phyloP scores from a whole-genome alignment of 2,329 filamentous ascomycete genomes.

The Penicillium concentricum region DNA sequence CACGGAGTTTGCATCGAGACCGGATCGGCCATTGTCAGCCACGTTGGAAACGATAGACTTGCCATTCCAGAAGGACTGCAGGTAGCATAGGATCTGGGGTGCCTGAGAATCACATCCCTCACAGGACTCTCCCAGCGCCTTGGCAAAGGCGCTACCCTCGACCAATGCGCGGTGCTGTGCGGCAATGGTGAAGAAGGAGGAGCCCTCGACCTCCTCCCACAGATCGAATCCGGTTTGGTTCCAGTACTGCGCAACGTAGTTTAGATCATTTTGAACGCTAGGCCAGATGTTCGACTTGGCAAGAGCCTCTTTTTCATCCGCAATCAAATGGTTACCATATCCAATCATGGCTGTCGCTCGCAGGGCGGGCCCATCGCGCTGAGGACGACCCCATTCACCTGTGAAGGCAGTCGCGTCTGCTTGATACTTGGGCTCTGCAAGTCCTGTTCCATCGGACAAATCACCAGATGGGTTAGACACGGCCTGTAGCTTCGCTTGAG shows the following conservation, averaged over 20 bases:
- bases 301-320: not conserved
- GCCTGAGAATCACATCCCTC: not conserved
- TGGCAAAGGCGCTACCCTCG: not conserved
- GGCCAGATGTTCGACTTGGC: not conserved
- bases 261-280: slow-evolving; percentile 11
- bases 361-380: not conserved
- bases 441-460: not conserved
- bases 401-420: not conserved
- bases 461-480: not conserved
- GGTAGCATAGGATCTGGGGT: not conserved
- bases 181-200: slow-evolving; percentile 18
- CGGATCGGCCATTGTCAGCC: not conserved
- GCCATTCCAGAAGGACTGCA: not conserved
- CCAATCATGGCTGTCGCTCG: not conserved
- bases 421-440: not conserved
- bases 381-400: not conserved
- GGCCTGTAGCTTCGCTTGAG: not conserved
- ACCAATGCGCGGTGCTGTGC: slow-evolving; percentile 12
- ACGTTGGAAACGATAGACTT: not conserved
- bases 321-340: not conserved
- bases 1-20: not conserved
- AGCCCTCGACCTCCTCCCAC: slow-evolving; percentile 15
- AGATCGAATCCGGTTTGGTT: slow-evolving; percentile 19
- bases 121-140: not conserved
- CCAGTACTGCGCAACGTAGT: slow-evolving; percentile 18